Evolutionary conservation across 2,329 filamentous ascomycete genomes (phyloP), one percentile per base, ranked within the genome.

Genomic region (Chlorencoelia australis): DNA sequence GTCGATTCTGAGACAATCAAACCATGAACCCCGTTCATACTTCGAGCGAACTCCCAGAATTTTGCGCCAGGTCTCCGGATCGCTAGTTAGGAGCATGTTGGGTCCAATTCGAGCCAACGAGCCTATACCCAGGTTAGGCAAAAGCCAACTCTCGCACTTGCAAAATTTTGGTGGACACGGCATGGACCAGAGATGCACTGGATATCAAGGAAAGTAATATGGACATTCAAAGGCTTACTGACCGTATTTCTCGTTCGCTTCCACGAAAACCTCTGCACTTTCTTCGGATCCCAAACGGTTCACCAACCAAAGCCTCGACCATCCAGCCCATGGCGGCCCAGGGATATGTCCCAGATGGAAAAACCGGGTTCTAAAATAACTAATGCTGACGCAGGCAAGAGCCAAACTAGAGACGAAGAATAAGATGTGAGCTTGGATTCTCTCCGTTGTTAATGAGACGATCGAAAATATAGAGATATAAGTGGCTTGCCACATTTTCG

Each of bases 61-160:
- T 28, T 14, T 28, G 25, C n/a, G 15, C 11, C 15, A n/a, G n/a
- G 15, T 28, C 25, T 49, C 46, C 6, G 46, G 33, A 14, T 47
- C 42, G 17, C 39, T 41, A 4, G 42, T 48, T 7, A 47, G 8
- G 10, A 51, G 26, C 9, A 30, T 30, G 28, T 50, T 48, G 10
- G 47, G 49, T 9, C 41, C 46, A 31, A 48, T 37, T 4, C 46
- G 39, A 9, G 39, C 44, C 4, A 46, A 39, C 28, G 49, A 42
- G 15, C 42, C 41, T 10, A 48, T 51, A 9, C 51, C 21, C 7
- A 53, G 37, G 10, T 43, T 33, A 41, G n/a, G n/a, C 52, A 49
- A 1, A 49, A 51, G 7, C 47, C 51, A 40, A 53, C 42, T 7
- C 50, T 42, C n/a, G 42, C 48, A n/a, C n/a, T n/a, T n/a, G n/a